Evolutionary conservation across 768 basidiomycete genomes (phyloP).

Genomic region (Epithele typhae): DNA sequence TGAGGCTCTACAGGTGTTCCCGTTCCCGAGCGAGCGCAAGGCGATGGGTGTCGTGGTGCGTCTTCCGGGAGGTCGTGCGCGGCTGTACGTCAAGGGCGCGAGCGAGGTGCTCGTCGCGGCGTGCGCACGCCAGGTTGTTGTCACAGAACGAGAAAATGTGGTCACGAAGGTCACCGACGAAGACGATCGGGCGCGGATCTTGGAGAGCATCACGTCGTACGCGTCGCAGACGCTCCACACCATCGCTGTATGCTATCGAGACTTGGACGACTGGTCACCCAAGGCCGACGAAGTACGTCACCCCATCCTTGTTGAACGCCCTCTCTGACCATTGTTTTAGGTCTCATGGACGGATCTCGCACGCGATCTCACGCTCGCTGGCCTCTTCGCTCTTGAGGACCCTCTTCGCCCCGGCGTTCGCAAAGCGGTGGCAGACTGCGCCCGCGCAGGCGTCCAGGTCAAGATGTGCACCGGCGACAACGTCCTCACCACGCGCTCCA

Average conservation of each 20-base stretch:
- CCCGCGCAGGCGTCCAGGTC: no score
- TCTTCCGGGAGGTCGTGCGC: constrained; percentile 46
- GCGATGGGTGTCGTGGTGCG: constrained; percentile 89
- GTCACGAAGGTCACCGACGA: constrained; percentile 47
- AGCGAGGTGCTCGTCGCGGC: constrained; percentile 85
- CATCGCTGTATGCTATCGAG: constrained; percentile 89
- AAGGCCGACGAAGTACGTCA: no score
- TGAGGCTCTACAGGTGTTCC: constrained; percentile 77
- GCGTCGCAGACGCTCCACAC: constrained; percentile 95
- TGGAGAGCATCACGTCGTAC: constrained; percentile 93
- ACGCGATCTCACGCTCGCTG: no score
- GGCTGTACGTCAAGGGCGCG: constrained; percentile 89
- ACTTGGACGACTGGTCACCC: constrained; percentile 89
- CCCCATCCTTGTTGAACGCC: no score
- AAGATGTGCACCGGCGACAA: no score
- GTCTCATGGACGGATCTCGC: no score
- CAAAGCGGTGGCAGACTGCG: no score
- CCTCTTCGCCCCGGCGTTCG: no score
- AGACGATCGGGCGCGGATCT: constrained; percentile 74
- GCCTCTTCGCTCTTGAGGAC: no score
- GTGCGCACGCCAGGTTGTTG: constrained; percentile 73
- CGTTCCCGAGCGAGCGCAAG: constrained; percentile 91
- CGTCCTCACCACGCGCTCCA: no score
- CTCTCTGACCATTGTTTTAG: no score
- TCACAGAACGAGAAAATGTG: constrained; percentile 38